A percentile compares a stretch with the other conserved stretches of the same genome.
phyloP scores from a whole-genome alignment of 495 filamentous ascomycete genomes.

The Aspergillus nidulans region DNA sequence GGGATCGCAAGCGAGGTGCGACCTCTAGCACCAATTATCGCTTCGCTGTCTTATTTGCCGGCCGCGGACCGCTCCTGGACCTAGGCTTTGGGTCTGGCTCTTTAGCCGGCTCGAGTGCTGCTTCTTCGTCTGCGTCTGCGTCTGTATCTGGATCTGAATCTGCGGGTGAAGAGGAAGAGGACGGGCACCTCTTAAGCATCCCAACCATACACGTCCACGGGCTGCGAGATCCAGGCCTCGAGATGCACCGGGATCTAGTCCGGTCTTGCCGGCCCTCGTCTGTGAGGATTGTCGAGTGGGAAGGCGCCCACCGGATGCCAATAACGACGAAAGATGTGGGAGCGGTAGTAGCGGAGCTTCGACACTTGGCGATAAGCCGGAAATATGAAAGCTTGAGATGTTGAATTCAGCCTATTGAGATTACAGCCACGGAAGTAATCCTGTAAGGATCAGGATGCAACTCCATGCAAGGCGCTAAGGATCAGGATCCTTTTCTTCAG shows the following conservation, averaged over 20 bases:
- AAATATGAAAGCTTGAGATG: neutral
- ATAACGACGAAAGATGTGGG: neutral
- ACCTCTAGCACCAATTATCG: neutral
- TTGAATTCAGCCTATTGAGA: too few species aligned
- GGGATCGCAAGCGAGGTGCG: neutral
- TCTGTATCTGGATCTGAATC: neutral
- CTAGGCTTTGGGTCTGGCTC: neutral
- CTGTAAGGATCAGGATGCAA: too few species aligned
- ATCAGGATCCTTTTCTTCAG: neutral
- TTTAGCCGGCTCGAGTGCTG: neutral
- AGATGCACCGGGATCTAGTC: neutral
- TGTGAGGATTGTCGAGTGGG: neutral
- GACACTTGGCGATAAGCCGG: neutral
- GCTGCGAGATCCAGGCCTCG: neutral
- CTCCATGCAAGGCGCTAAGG: neutral
- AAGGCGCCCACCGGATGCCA: neutral
- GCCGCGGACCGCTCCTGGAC: neutral
- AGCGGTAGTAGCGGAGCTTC: neutral
- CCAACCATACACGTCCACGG: slow-evolving; percentile 1
- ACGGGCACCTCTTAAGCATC: neutral
- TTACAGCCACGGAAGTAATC: too few species aligned
- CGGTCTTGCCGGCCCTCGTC: neutral
- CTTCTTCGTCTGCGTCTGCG: too few species aligned
- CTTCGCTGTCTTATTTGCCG: neutral
- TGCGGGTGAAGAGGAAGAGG: neutral